These are phyloP conservation scores for Trifolium subterraneum DNA, from an alignment of 306 rosid genomes.

Conservation along the genomic window DNA sequence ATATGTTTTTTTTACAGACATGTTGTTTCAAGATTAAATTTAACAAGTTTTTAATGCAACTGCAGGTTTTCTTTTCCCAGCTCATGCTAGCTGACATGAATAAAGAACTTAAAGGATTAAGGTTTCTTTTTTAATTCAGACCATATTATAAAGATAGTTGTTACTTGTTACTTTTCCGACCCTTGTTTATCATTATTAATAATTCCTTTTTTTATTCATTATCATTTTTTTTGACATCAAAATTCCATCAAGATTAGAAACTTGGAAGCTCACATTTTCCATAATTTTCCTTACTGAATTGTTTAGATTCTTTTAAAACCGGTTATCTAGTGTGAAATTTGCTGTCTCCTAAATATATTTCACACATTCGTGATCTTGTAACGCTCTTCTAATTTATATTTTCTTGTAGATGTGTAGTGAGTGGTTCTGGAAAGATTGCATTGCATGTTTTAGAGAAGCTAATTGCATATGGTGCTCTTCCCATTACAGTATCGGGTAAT, in stretches of 20 bases:
- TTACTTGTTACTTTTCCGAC: slow-evolving; percentile 17
- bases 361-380: slow-evolving; percentile 26
- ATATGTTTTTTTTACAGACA: slow-evolving; percentile 7
- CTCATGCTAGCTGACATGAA: slow-evolving; percentile 96
- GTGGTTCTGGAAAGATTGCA: slow-evolving; percentile 98
- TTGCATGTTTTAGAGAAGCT: slow-evolving; percentile 98
- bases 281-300: neutral
- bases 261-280: slow-evolving; percentile 16
- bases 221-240: slow-evolving; percentile 19
- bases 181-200: slow-evolving; percentile 38
- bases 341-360: slow-evolving; percentile 32
- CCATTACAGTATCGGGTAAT: slow-evolving; percentile 90
- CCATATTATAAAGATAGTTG: slow-evolving; percentile 40
- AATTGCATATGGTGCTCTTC: slow-evolving; percentile 93
- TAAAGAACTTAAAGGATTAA: slow-evolving; percentile 96
- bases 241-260: slow-evolving; percentile 5
- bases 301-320: slow-evolving; percentile 24
- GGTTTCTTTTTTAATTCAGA: slow-evolving; percentile 58
- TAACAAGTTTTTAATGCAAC: slow-evolving; percentile 43
- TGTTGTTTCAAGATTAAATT: slow-evolving; percentile 28
- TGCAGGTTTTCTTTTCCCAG: slow-evolving; percentile 99
- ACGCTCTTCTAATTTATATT: slow-evolving; percentile 37
- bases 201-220: slow-evolving; percentile 8
- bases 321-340: slow-evolving; percentile 24
- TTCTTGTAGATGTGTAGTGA: slow-evolving; percentile 77